Evolutionary conservation across 768 basidiomycete genomes (phyloP), one percentile per base, ranked within the genome.

Genomic region (Flagelloscypha sp.): DNA sequence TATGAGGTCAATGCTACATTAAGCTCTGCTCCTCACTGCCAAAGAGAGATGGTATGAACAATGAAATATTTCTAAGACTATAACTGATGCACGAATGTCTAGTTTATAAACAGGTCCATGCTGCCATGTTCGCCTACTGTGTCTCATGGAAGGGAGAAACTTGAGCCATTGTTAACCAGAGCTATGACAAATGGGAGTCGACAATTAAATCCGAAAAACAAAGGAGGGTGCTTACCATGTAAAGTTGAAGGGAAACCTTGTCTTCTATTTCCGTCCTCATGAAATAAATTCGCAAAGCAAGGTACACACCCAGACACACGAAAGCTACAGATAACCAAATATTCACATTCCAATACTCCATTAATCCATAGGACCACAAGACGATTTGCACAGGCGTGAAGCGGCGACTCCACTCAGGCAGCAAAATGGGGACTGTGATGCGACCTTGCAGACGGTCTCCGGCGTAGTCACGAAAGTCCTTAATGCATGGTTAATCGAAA

Each of bases 391-490:
- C 15, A n/a, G 34, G 21, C 24, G 40, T 46, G 13, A 25, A 21
- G 6, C 32, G 12, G 6, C 49, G 32, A 24, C 41, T 43, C 10
- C 18, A 30, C 22, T 44, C 35, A 10, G 49, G 48, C 16, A 37
- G 28, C 5, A 33, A 32, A 18, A 50, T 40, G 2, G 52, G 52
- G 7, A 53, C 24, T 7, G 52, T 53, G 6, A 18, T 38, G 12
- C 50, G 46, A 12, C 52, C 52, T 11, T 41, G 38, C 11, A 34
- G 20, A 23, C 28, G 22, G 30, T 53, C 52, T 13, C 52, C 52
- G n/a, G 33, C 38, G 15, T 45, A 38, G 30, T 53, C 52, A 2
- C 41, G 43, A 35, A 53, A 53, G 33, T 53, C 52, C n/a, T n/a
- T n/a, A n/a, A n/a, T n/a, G n/a, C n/a, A n/a, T n/a, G n/a, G n/a